Conservation (phyloP, 2,329 filamentous ascomycete species). For the Aspergillus versicolor region DNA sequence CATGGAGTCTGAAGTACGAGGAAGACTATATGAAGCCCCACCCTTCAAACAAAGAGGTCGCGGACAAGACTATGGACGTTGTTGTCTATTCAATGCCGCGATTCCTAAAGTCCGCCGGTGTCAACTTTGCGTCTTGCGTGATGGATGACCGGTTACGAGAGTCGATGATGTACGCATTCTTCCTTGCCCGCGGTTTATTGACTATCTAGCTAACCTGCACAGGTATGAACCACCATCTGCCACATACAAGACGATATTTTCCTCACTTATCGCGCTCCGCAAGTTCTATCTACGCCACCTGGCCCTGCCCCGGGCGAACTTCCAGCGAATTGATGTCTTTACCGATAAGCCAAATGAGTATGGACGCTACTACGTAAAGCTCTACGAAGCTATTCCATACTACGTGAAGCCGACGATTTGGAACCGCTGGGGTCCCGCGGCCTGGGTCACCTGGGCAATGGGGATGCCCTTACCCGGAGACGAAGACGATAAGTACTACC, state of each 20-base stretch:
- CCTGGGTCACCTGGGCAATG: conserved; percentile 25
- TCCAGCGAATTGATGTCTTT: conserved; percentile 40
- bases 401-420: conserved; percentile 60
- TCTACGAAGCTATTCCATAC: conserved; percentile 63
- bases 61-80: conserved; percentile 60
- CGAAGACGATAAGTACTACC: conserved; percentile 46
- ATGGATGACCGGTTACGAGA: conserved; percentile 63
- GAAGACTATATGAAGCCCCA: conserved; percentile 57
- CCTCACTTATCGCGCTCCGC: conserved; percentile 51
- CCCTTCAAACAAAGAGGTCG: conserved; percentile 51
- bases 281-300: conserved; percentile 58
- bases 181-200: not conserved
- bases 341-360: conserved; percentile 53
- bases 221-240: conserved; percentile 16
- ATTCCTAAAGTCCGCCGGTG: conserved; percentile 46
- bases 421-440: conserved; percentile 62
- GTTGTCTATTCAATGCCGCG: conserved; percentile 57
- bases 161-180: conserved; percentile 59
- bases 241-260: conserved; percentile 35
- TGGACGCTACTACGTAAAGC: conserved; percentile 51
- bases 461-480: conserved; percentile 50
- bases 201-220: not conserved
- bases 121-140: conserved; percentile 54
- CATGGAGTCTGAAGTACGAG: conserved; percentile 60
- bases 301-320: conserved; percentile 56